A percentile compares a stretch with the other conserved stretches of the same genome.
Conservation (phyloP, 2,329 filamentous ascomycete species). For the Penicillium polonicum region DNA sequence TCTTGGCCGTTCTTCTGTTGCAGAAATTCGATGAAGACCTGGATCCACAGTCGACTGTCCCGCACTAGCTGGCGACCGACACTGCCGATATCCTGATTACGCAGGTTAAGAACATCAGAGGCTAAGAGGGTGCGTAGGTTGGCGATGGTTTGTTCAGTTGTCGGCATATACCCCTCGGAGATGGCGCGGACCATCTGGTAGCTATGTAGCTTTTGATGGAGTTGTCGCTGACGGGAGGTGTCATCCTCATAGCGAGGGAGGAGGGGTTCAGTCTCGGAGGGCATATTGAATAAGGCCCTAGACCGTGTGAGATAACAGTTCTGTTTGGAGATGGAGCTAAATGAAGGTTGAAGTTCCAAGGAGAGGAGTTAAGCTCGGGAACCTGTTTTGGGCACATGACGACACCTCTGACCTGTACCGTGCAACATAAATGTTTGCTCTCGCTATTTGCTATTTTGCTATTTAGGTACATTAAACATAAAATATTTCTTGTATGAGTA, state of each 20-base stretch:
- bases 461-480: too few species aligned
- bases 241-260: conserved; percentile 75
- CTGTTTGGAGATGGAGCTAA: not conserved
- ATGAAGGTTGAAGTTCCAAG: not conserved
- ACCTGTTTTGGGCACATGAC: conserved; percentile 15
- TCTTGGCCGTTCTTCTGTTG: conserved; percentile 79
- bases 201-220: conserved; percentile 86
- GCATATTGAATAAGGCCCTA: conserved; percentile 22
- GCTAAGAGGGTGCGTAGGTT: conserved; percentile 78
- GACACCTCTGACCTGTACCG: conserved; percentile 2
- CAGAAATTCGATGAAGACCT: conserved; percentile 77
- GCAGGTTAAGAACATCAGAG: conserved; percentile 73
- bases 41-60: conserved; percentile 70
- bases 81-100: conserved; percentile 71
- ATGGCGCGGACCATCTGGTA: conserved; percentile 89
- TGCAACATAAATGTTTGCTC: not conserved
- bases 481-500: not conserved
- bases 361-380: not conserved
- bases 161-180: conserved; percentile 84
- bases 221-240: conserved; percentile 70
- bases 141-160: conserved; percentile 76
- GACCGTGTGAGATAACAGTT: not conserved
- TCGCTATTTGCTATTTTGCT: not conserved
- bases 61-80: conserved; percentile 73
- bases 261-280: conserved; percentile 70